Evolutionary conservation across 192 early-diverging fungal genomes (phyloP).

Genomic region (Coemansia umbellata): DNA sequence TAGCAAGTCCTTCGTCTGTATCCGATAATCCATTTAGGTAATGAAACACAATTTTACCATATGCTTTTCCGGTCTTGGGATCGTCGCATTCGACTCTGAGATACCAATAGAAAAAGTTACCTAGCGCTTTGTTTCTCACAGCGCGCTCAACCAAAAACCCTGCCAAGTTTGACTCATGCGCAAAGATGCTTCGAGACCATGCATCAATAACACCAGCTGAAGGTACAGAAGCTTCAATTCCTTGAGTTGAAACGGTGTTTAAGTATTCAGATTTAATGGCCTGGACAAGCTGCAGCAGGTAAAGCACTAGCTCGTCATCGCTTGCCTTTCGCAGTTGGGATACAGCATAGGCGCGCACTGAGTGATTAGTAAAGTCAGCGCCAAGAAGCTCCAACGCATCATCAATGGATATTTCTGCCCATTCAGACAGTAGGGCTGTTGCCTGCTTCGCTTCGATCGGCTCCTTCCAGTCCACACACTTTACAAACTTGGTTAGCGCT

Average conservation of each 20-base stretch:
- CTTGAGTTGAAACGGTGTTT: slow-evolving; percentile 22
- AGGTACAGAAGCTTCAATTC: slow-evolving; percentile 17
- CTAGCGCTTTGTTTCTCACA: slow-evolving; percentile 76
- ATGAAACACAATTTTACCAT: slow-evolving; percentile 78
- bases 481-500: slow-evolving; percentile 97
- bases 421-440: slow-evolving; percentile 75
- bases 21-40: slow-evolving; percentile 70
- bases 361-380: slow-evolving; percentile 74
- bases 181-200: slow-evolving; percentile 32
- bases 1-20: slow-evolving; percentile 53
- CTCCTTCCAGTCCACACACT: slow-evolving; percentile 94
- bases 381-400: slow-evolving; percentile 95
- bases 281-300: slow-evolving; percentile 96
- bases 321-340: slow-evolving; percentile 84
- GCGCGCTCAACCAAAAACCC: slow-evolving; percentile 89
- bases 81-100: slow-evolving; percentile 96
- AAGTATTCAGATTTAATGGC: slow-evolving; percentile 94
- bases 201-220: slow-evolving; percentile 8
- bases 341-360: slow-evolving; percentile 87
- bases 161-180: slow-evolving; percentile 64
- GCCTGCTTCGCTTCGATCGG: slow-evolving; percentile 89
- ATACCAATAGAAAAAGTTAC: slow-evolving; percentile 97
- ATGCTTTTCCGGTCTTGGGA: slow-evolving; percentile 76
- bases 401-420: slow-evolving; percentile 92
- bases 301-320: slow-evolving; percentile 92